A percentile compares a stretch with the other conserved stretches of the same genome.
Conservation (phyloP, 2,329 filamentous ascomycete genomes). For the Ambrosiella beaveri region DNA sequence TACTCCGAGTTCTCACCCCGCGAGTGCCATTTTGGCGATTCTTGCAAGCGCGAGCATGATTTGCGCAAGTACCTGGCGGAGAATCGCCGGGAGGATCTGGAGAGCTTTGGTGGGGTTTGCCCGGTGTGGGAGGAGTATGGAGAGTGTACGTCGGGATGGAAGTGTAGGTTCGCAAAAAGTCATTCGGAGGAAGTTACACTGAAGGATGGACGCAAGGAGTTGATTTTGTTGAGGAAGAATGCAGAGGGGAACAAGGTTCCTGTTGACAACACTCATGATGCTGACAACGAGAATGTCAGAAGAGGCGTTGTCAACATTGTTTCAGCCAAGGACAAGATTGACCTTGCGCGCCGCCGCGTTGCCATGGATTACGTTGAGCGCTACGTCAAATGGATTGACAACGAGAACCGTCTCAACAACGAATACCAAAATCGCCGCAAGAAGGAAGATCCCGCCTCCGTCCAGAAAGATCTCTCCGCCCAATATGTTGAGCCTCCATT, state of each 20-base stretch:
- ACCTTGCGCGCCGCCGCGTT: slow-evolving; percentile 55
- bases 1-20: slow-evolving; percentile 66
- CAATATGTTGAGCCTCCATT: slow-evolving; percentile 74
- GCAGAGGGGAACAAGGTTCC: slow-evolving; percentile 15
- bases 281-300: slow-evolving; percentile 33
- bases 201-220: slow-evolving; percentile 66
- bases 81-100: slow-evolving; percentile 56
- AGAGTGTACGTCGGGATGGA: slow-evolving; percentile 73
- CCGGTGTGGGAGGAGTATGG: slow-evolving; percentile 65
- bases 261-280: slow-evolving; percentile 21
- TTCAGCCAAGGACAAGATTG: slow-evolving; percentile 49
- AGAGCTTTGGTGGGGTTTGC: slow-evolving; percentile 60
- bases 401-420: slow-evolving; percentile 30
- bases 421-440: slow-evolving; percentile 24
- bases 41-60: slow-evolving; percentile 70
- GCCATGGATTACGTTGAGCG: slow-evolving; percentile 56
- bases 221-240: slow-evolving; percentile 42
- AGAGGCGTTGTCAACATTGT: slow-evolving; percentile 63
- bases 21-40: slow-evolving; percentile 60
- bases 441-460: slow-evolving; percentile 26
- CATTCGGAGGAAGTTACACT: slow-evolving; percentile 68
- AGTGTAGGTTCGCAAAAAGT: slow-evolving; percentile 75
- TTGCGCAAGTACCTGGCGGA: slow-evolving; percentile 70
- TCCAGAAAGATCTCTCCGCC: slow-evolving; percentile 56
- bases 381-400: slow-evolving; percentile 63